These are phyloP conservation scores for Xylaria polymorpha DNA, from an alignment of 2,329 filamentous ascomycete genomes.

Conservation along the genomic window DNA sequence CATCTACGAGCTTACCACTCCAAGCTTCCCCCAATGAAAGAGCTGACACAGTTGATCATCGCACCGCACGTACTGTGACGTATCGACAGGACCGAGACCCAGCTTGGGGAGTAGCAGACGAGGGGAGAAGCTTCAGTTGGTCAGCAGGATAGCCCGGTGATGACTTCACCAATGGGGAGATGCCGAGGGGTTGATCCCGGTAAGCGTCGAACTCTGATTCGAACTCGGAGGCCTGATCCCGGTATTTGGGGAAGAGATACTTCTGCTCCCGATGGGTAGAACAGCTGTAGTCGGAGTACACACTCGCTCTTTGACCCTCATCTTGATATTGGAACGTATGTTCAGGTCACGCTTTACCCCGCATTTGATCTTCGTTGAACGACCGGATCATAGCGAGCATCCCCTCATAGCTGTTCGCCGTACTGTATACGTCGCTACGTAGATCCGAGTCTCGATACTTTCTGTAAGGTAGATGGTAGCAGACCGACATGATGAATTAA, in stretches of 20 bases:
- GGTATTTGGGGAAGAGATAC: neutral
- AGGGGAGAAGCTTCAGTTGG: constrained; percentile 32
- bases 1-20: constrained; percentile 1
- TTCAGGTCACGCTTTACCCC: constrained; percentile 39
- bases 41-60: constrained; percentile 14
- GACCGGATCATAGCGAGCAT: constrained; percentile 38
- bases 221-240: constrained; percentile 1
- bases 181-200: constrained; percentile 33
- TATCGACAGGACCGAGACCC: neutral
- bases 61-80: constrained; percentile 26
- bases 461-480: neutral
- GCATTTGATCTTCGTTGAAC: constrained; percentile 41
- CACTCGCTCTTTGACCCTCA: neutral
- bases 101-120: neutral
- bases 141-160: constrained; percentile 33
- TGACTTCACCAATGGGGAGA: constrained; percentile 46
- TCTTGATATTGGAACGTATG: constrained; percentile 11
- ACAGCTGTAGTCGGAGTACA: constrained; percentile 5
- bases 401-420: constrained; percentile 16
- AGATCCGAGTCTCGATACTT: constrained; percentile 5
- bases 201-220: constrained; percentile 36
- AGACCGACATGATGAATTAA: constrained; percentile 18
- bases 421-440: constrained; percentile 14
- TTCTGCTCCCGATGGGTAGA: neutral
- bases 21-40: constrained; percentile 21